Percentiles rank a stretch among this genome's conserved stretches.
phyloP scores from a whole-genome alignment of 176 grass and related monocot genomes.

The Poa pratensis region DNA sequence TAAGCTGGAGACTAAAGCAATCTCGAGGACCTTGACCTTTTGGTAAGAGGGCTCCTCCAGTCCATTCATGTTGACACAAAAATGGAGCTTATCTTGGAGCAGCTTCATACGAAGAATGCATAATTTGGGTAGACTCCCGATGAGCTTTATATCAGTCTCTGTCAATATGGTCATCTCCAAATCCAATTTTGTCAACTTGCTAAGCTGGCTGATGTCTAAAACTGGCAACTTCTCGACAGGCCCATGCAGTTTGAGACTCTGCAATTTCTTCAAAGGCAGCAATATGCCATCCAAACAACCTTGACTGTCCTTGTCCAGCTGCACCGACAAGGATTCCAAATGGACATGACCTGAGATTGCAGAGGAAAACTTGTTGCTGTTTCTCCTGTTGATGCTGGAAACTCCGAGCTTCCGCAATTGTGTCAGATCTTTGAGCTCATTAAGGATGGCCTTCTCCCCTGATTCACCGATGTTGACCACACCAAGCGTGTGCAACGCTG shows the following conservation, averaged over 20 bases:
- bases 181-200: background rate
- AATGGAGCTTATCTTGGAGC: background rate
- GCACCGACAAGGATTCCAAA: background rate
- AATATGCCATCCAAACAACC: background rate
- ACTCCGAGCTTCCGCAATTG: background rate
- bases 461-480: background rate
- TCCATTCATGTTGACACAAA: background rate
- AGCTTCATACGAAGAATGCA: background rate
- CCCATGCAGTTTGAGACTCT: background rate
- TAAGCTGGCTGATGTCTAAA: background rate
- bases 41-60: background rate
- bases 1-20: background rate
- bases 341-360: accelerated
- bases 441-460: background rate
- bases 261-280: background rate
- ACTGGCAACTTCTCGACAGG: background rate
- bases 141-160: background rate
- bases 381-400: background rate
- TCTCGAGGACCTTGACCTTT: background rate
- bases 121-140: background rate
- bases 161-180: background rate
- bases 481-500: background rate
- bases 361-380: background rate
- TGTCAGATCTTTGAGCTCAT: background rate
- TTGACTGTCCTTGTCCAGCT: background rate